These are phyloP conservation scores for Auriculariales sp. DNA, from an alignment of 768 basidiomycete genomes.

Conservation along the genomic window DNA sequence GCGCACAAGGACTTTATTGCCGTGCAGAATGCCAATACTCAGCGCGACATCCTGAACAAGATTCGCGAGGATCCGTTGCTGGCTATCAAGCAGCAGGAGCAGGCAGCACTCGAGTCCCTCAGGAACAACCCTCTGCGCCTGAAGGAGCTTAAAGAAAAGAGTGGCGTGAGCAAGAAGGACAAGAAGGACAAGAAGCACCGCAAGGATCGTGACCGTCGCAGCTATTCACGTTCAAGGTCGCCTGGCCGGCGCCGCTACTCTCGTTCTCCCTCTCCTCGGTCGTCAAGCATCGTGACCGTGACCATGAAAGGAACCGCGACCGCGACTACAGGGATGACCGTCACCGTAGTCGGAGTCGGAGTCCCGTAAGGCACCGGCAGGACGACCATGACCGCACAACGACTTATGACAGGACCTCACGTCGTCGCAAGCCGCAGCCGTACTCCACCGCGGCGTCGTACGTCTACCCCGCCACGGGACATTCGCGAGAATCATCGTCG, in stretches of 20 bases:
- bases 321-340: constrained; percentile 15
- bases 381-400: constrained; percentile 16
- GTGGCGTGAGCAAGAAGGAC: constrained; percentile 59
- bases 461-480: constrained; percentile 24
- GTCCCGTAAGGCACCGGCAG: constrained; percentile 14
- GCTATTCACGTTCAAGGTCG: constrained; percentile 17
- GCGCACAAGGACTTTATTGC: constrained; percentile 89
- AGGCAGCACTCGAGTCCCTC: constrained; percentile 77
- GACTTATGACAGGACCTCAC: no score
- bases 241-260: constrained; percentile 31
- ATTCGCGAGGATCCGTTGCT: constrained; percentile 92
- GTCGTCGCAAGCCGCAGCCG: constrained; percentile 16
- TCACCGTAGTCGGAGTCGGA: constrained; percentile 1
- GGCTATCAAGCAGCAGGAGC: constrained; percentile 97
- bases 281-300: no score
- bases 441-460: constrained; percentile 13
- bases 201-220: constrained; percentile 15
- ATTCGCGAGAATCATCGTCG: no score
- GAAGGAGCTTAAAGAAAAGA: constrained; percentile 64
- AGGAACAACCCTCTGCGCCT: constrained; percentile 77
- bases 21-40: constrained; percentile 83
- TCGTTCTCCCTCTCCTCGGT: constrained; percentile 27
- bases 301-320: constrained; percentile 16
- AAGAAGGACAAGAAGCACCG: constrained; percentile 39
- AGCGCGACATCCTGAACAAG: constrained; percentile 80